Base-by-base conservation (phyloP, 768 basidiomycete genomes). In the Gautieria morchelliformis region DNA sequence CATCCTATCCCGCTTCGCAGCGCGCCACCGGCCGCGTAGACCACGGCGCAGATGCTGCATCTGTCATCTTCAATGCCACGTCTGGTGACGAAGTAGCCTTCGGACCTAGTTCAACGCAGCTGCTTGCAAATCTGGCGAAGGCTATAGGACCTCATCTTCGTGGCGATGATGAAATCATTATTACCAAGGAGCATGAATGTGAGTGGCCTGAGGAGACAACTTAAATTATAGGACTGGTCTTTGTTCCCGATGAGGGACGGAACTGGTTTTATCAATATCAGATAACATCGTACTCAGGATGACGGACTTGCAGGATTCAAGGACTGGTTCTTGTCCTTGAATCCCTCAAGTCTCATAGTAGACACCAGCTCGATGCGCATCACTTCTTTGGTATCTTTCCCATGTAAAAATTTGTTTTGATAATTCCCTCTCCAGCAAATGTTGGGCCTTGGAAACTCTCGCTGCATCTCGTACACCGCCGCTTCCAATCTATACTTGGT, bases 171-270 rank as follows among this genome's bases (percentile, higher is more conserved):
- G 88, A 90, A 67, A 81, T 90, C 56, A 81, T 92, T 54, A 66
- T 89, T n/a, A 86, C 85, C 0, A 80, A 78, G 1, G 89, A 90
- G 64, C 89, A 92, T 61, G 88, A 92, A 75, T 81, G 86, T 88
- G 40, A 27, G 71, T 58, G 3, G 17, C 45, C 12, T 30, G 11
- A 15, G 46, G 20, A 4, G 3, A 47, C 10, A 11, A 47, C 4
- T 27, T 27, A 5, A 27, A 27, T 2, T 27, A 2, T 5, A 27
- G 27, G 27, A 5, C 5, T 27, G 27, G 27, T 27, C 5, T 27
- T 27, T 27, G 27, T 27, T 27, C 27, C 27, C 5, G 5, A 27
- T 27, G 27, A 27, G 27, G 27, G 27, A 27, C 27, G 5, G 27
- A 27, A 3, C 5, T 27, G 27, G 27, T 5, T 27, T 27, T 5